Conservation (phyloP, 352 stramenopile species). For the Pythium graminicola region DNA sequence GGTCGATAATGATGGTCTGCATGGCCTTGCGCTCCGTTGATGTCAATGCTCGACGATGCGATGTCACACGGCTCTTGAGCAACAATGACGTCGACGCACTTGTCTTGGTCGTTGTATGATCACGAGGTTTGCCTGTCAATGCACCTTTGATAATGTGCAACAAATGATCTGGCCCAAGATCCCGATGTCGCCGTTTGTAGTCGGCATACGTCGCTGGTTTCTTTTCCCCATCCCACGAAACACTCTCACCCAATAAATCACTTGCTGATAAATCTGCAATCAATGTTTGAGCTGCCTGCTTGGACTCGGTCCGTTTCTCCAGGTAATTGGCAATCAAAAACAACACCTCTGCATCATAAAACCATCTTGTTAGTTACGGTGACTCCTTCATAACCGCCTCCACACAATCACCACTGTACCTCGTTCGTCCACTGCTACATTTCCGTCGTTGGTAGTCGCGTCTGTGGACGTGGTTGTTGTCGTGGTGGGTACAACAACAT, state of each 20-base stretch:
- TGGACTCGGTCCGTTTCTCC: conserved; percentile 54
- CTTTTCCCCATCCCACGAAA: conserved; percentile 57
- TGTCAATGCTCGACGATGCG: conserved; percentile 29
- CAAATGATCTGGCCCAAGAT: conserved; percentile 60
- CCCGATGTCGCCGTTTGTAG: conserved; percentile 63
- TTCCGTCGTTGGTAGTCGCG: neutral
- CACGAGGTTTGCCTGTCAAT: conserved; percentile 6
- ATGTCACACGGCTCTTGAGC: conserved; percentile 39
- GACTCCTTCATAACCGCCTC: neutral
- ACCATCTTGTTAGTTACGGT: no score
- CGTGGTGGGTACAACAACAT: no score
- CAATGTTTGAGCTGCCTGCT: conserved; percentile 52
- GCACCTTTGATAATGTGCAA: conserved; percentile 38
- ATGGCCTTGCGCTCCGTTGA: conserved; percentile 36
- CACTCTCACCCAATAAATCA: conserved; percentile 41
- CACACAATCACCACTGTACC: conserved; percentile 1
- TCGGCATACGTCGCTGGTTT: conserved; percentile 63
- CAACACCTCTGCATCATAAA: conserved; percentile 45
- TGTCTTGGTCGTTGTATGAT: neutral
- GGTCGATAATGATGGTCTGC: conserved; percentile 47
- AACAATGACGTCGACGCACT: conserved; percentile 39
- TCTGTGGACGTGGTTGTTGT: neutral
- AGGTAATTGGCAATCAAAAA: conserved; percentile 86
- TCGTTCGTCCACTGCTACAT: conserved; percentile 12
- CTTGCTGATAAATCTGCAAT: conserved; percentile 62